A percentile compares a stretch with the other conserved stretches of the same genome.
phyloP scores from a whole-genome alignment of 768 basidiomycete species.

The Agrocybe pediades region DNA sequence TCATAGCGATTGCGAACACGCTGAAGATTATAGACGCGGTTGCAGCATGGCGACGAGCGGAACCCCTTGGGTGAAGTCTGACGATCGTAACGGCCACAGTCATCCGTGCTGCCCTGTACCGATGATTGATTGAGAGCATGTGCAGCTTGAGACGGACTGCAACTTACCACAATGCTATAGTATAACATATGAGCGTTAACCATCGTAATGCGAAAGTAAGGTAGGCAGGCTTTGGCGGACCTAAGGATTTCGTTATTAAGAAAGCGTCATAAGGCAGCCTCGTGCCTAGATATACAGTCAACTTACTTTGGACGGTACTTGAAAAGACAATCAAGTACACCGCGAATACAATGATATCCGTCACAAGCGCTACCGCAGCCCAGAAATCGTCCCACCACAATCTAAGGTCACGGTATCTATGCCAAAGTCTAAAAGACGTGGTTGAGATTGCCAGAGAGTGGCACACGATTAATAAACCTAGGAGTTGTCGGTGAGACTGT shows the following conservation, averaged over 20 bases:
- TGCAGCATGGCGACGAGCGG: neutral
- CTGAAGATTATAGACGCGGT: neutral
- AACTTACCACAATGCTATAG: slow-evolving; percentile 4
- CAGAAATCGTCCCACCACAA: slow-evolving; percentile 9
- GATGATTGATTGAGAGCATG: neutral
- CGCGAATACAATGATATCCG: neutral
- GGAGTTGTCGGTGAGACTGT: neutral
- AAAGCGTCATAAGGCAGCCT: too few relatives aligned
- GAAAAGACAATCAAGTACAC: neutral
- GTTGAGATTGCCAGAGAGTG: neutral
- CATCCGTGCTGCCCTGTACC: neutral
- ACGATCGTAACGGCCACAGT: slow-evolving; percentile 1
- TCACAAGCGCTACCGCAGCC: neutral
- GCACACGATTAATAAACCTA: neutral
- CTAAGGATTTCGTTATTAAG: neutral
- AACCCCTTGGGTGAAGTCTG: neutral
- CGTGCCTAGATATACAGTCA: neutral
- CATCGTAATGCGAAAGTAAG: neutral
- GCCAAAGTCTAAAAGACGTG: neutral
- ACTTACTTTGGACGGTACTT: neutral
- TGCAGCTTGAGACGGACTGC: too few relatives aligned
- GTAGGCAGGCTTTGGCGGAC: neutral
- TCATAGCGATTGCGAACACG: neutral
- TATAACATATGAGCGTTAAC: neutral
- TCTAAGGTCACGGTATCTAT: neutral